Evolutionary conservation across 1,139 yeast species (phyloP).

Genomic region (Pichia sp.): DNA sequence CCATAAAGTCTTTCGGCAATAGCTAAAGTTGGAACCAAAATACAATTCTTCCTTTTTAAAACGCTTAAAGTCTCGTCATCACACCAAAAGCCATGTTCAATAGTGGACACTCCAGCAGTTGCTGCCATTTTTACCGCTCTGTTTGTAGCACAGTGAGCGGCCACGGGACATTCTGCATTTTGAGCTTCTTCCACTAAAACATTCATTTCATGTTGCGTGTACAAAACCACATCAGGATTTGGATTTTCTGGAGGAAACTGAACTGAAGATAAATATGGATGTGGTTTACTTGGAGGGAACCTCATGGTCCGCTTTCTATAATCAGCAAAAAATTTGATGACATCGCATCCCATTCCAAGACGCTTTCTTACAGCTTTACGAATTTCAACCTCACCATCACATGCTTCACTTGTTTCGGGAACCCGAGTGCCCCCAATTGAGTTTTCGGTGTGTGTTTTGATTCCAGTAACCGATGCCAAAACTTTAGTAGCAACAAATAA

Average conservation of each 20-base stretch:
- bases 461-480: conserved; percentile 17
- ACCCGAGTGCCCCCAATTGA: conserved; percentile 17
- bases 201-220: conserved; percentile 22
- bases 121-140: conserved; percentile 21
- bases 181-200: conserved; percentile 19
- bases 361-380: conserved; percentile 21
- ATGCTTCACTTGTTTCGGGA: conserved; percentile 19
- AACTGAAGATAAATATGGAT: conserved; percentile 21
- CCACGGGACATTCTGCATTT: conserved; percentile 21
- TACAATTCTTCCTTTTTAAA: conserved; percentile 14
- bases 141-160: conserved; percentile 22
- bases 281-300: conserved; percentile 20
- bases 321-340: conserved; percentile 22
- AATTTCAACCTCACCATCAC: conserved; percentile 21
- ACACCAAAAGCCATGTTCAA: conserved; percentile 22
- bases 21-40: conserved; percentile 20
- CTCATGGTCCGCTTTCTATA: conserved; percentile 21
- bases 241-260: conserved; percentile 20
- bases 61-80: conserved; percentile 15
- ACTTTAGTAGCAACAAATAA: conserved; percentile 22
- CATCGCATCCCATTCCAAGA: conserved; percentile 21
- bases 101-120: conserved; percentile 18
- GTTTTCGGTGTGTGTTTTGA: conserved; percentile 19
- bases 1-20: conserved; percentile 19
- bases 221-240: conserved; percentile 21